Conservation (phyloP, 2,329 filamentous ascomycete species). For the Exophiala calicioides region DNA sequence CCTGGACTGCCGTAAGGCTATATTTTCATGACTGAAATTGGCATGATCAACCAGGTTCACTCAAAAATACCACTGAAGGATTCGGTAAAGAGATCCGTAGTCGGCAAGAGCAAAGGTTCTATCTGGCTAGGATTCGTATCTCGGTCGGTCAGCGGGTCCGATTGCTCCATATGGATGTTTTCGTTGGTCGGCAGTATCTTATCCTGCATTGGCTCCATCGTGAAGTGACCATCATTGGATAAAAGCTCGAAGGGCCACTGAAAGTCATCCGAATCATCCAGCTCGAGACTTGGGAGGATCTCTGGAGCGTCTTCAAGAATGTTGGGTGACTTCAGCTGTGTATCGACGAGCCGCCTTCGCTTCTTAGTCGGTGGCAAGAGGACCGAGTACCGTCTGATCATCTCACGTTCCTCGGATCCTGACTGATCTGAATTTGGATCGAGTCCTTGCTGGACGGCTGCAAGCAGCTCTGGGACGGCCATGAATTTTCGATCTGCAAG, state of each 20-base stretch:
- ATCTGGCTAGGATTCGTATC: too few relatives aligned
- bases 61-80: too few relatives aligned
- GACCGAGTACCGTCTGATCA: conserved; percentile 1
- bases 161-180: too few relatives aligned
- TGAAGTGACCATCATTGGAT: not conserved
- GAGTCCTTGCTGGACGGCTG: not conserved
- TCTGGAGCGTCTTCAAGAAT: not conserved
- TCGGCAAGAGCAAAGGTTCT: too few relatives aligned
- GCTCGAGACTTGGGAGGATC: not conserved
- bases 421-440: not conserved
- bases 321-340: not conserved
- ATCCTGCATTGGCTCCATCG: not conserved
- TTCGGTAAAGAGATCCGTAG: too few relatives aligned
- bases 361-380: not conserved
- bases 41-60: too few relatives aligned
- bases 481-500: too few relatives aligned
- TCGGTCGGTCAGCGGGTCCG: too few relatives aligned
- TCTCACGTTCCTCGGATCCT: not conserved
- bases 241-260: not conserved
- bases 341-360: not conserved
- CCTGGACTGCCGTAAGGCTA: too few relatives aligned
- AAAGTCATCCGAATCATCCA: not conserved
- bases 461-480: not conserved
- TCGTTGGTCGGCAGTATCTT: too few relatives aligned
- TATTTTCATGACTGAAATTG: too few relatives aligned